phyloP scores from a whole-genome alignment of 768 basidiomycete species.

The Serendipita sp. region DNA sequence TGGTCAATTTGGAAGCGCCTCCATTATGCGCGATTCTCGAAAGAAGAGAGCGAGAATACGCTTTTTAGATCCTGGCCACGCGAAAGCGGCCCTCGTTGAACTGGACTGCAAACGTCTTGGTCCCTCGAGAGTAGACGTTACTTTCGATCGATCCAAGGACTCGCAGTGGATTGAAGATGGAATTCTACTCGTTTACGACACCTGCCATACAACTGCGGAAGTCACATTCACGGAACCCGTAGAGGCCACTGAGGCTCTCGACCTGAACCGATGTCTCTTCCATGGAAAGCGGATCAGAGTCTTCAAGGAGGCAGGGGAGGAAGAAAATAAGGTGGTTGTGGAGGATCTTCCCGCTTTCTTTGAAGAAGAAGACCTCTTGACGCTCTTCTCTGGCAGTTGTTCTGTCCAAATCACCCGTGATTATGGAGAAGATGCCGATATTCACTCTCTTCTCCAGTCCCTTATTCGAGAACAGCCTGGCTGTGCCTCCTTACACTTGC shows the following conservation, averaged over 20 bases:
- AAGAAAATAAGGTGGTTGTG: background rate
- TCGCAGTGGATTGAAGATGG: slow-evolving; percentile 5
- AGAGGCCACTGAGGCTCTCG: background rate
- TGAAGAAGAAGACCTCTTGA: background rate
- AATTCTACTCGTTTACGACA: background rate
- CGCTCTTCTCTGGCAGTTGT: background rate
- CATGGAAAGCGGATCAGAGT: background rate
- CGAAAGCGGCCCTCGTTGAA: background rate
- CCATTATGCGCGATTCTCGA: background rate
- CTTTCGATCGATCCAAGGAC: slow-evolving; percentile 1
- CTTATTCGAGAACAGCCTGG: slow-evolving; percentile 2
- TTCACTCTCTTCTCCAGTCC: background rate
- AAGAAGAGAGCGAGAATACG: background rate
- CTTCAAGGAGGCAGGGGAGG: background rate
- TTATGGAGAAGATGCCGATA: background rate
- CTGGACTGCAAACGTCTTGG: background rate
- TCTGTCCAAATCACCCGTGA: background rate
- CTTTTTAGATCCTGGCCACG: background rate
- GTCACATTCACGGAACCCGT: background rate
- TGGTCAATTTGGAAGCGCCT: background rate
- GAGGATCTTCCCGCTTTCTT: background rate
- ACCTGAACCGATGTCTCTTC: background rate
- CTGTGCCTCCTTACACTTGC: background rate
- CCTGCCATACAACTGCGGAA: background rate
- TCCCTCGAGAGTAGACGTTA: background rate